phyloP scores from a whole-genome alignment of 2,329 filamentous ascomycete genomes.

The Rhexocercosporidium sp. region DNA sequence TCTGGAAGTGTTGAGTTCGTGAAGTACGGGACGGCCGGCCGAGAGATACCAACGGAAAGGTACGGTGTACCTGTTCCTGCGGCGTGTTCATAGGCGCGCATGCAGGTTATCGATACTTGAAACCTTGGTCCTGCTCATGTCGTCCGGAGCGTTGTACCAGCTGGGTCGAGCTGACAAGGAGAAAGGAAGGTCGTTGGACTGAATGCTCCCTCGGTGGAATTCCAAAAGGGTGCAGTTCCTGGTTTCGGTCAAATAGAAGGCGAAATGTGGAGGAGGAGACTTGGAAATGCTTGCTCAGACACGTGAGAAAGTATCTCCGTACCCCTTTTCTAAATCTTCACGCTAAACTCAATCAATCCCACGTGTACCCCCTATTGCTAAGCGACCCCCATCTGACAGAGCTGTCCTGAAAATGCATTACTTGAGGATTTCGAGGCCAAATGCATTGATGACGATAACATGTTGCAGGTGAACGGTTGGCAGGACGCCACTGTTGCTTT shows the following conservation, averaged over 20 bases:
- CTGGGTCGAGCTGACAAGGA: not conserved
- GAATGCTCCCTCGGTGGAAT: not conserved
- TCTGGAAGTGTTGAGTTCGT: not conserved
- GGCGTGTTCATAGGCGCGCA: constrained; percentile 9
- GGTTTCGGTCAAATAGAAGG: not conserved
- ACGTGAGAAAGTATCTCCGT: constrained; percentile 9
- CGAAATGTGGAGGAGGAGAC: constrained; percentile 4
- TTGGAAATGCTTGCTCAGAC: not conserved
- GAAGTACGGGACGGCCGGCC: constrained; percentile 3
- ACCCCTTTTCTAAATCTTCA: not conserved
- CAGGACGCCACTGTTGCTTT: not conserved
- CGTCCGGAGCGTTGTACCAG: not conserved
- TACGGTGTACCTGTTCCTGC: constrained; percentile 17
- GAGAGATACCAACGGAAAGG: not conserved
- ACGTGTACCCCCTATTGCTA: not conserved
- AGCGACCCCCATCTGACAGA: not conserved
- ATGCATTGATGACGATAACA: constrained; percentile 2
- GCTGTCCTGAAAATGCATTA: not conserved
- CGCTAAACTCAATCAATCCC: not conserved
- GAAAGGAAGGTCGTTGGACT: not conserved
- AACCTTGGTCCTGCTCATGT: not conserved
- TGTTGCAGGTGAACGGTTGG: not conserved
- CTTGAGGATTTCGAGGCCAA: not conserved
- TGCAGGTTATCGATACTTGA: constrained; percentile 12
- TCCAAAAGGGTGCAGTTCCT: not conserved